Base-by-base conservation (phyloP, 1,284 basidiomycete genomes). In the Heliocybe sulcata region DNA sequence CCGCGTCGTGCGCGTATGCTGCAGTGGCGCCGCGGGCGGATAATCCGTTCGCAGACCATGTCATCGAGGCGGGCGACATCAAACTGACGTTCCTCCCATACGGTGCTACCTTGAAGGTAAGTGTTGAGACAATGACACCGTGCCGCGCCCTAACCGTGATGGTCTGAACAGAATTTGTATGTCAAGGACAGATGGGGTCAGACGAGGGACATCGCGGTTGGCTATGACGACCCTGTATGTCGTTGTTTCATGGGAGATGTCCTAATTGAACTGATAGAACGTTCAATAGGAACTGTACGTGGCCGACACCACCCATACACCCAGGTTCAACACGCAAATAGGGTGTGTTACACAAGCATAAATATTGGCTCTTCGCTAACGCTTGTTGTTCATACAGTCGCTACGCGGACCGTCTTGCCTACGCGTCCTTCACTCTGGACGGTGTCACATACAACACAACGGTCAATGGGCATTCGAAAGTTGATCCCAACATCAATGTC, bases 391-490 rank as follows among this genome's bases (percentile, higher is more conserved):
- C n/a, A 9, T 20, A 47, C 47, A 49, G 47, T 22, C 47, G 47
- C n/a, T 49, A 49, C 47, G 47, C 47, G 6, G 47, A 49, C n/a
- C 47, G 47, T 26, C 47, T 49, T 4, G 47, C 47, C 14, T 25
- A 49, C 23, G 47, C 47, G 20, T 49, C 47, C n/a, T 49, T 49
- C 20, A 49, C 47, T 14, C 47, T 49, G 10, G 47, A 49, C 47
- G 47, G 47, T 26, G 47, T 49, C 9, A 49, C 47, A 8, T 49
- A 49, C 47, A 49, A 49, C 47, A 49, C 47, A 22, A 49, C 47
- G 12, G 47, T 49, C 23, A 49, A 49, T 26, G 47, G 47, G n/a
- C 47, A 49, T 4, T 49, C 47, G 23, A 49, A 49, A 26, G 47
- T 49, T 12, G 20, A 49, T 26, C 47, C 47, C 12, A 49, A 49